Conservation (phyloP, 2,329 filamentous ascomycete genomes). For the Trichoderma sp. region DNA sequence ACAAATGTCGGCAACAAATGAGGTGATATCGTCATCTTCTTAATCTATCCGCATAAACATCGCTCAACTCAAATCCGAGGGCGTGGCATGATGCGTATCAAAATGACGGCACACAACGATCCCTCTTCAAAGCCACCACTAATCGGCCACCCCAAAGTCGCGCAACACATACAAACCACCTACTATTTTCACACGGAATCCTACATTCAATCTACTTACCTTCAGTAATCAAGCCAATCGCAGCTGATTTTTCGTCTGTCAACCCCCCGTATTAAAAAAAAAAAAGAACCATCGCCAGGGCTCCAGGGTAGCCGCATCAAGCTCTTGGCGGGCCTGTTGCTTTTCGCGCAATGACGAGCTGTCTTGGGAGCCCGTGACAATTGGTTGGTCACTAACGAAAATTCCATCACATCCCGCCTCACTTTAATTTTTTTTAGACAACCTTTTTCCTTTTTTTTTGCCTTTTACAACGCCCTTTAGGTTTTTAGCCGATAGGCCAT, state of each 20-base stretch:
- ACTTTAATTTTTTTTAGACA: neutral
- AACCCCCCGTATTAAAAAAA: neutral
- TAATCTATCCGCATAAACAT: neutral
- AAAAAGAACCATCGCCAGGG: too few relatives aligned
- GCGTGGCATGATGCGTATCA: neutral
- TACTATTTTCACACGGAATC: neutral
- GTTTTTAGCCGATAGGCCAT: too few relatives aligned
- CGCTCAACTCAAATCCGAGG: neutral
- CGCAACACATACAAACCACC: neutral
- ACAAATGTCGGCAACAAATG: neutral
- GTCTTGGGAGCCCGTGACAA: slow-evolving; percentile 14
- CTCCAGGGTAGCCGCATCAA: neutral
- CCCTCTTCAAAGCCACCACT: neutral
- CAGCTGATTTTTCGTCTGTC: neutral
- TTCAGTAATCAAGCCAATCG: neutral
- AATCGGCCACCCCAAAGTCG: neutral
- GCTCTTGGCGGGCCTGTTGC: neutral
- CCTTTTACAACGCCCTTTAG: too few relatives aligned
- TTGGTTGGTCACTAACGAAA: slow-evolving; percentile 15
- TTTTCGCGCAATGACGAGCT: slow-evolving; percentile 15
- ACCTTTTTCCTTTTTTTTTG: neutral
- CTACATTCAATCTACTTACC: neutral
- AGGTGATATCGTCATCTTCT: neutral
- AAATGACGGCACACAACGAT: neutral
- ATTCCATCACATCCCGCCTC: neutral